These are phyloP conservation scores for Mucor mucedo DNA, from an alignment of 371 early-diverging fungal genomes.

Conservation along the genomic window DNA sequence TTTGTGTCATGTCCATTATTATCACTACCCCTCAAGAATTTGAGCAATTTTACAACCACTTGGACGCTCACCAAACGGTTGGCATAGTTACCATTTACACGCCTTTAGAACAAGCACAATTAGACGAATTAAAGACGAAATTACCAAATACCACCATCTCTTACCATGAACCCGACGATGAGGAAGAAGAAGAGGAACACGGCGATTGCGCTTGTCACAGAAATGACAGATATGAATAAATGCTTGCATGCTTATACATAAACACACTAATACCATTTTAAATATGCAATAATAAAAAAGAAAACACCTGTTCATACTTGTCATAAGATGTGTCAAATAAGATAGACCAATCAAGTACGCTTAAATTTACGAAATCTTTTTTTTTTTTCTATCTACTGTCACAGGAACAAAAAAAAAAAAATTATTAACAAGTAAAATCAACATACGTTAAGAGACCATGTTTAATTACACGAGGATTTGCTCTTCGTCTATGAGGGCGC, in stretches of 20 bases:
- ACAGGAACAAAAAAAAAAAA: no score
- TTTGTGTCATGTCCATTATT: neutral
- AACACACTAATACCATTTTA: no score
- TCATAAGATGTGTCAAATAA: no score
- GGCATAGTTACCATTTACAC: neutral
- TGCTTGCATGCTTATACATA: neutral
- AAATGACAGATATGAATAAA: slow-evolving; percentile 16
- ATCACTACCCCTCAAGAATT: neutral
- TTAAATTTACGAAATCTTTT: no score
- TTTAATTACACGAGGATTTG: no score
- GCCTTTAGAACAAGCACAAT: neutral
- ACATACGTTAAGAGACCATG: no score
- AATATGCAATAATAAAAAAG: no score
- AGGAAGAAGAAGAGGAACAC: slow-evolving; percentile 6
- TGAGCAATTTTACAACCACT: neutral
- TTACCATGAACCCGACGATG: slow-evolving; percentile 2
- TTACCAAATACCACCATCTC: slow-evolving; percentile 8
- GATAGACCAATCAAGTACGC: no score
- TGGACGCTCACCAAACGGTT: neutral
- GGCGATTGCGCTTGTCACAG: slow-evolving; percentile 8
- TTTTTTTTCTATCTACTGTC: no score
- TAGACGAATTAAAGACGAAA: neutral
- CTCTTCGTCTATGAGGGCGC: no score
- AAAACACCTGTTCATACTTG: no score
- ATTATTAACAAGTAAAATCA: no score